phyloP scores from a whole-genome alignment of 1,139 yeast genomes.

The Meyerozyma athensensis region DNA sequence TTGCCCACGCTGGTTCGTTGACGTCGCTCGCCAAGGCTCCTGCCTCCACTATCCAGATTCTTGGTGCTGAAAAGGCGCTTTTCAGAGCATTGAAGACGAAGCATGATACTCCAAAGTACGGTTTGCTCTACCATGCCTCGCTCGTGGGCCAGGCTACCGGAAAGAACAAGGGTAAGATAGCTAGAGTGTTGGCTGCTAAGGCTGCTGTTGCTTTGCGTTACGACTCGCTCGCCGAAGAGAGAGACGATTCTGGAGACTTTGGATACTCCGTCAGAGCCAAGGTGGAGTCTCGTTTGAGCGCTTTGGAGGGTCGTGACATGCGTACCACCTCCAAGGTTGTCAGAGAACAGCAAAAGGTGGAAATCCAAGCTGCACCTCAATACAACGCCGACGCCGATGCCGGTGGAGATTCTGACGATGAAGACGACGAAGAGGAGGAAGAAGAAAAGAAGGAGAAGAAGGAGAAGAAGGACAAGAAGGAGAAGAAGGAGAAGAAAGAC shows the following conservation, averaged over 20 bases:
- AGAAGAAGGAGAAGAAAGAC: slow-evolving; percentile 39
- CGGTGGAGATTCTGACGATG: slow-evolving; percentile 27
- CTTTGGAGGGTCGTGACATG: slow-evolving; percentile 90
- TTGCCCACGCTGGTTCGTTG: slow-evolving; percentile 95
- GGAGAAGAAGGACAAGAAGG: slow-evolving; percentile 36
- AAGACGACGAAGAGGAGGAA: slow-evolving; percentile 29
- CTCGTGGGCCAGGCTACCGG: slow-evolving; percentile 97
- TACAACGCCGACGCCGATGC: slow-evolving; percentile 95
- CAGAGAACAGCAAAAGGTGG: slow-evolving; percentile 78
- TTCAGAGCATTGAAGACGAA: slow-evolving; percentile 98
- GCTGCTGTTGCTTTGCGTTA: slow-evolving; percentile 95
- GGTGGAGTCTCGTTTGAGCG: slow-evolving; percentile 92
- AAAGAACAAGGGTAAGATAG: slow-evolving; percentile 97
- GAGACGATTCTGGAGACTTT: slow-evolving; percentile 91
- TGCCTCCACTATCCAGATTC: slow-evolving; percentile 96
- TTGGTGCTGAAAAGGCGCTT: slow-evolving; percentile 99
- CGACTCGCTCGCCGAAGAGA: slow-evolving; percentile 95
- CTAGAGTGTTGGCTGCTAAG: slow-evolving; percentile 97
- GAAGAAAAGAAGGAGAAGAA: slow-evolving; percentile 48
- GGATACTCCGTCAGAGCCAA: slow-evolving; percentile 90
- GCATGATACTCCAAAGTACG: slow-evolving; percentile 98
- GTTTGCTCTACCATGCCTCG: slow-evolving; percentile 94
- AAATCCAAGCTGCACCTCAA: slow-evolving; percentile 75
- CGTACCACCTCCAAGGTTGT: slow-evolving; percentile 75
- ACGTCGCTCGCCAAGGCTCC: slow-evolving; percentile 96